Conservation (phyloP, 2,329 filamentous ascomycete species). For the Paradendryphiella salina region DNA sequence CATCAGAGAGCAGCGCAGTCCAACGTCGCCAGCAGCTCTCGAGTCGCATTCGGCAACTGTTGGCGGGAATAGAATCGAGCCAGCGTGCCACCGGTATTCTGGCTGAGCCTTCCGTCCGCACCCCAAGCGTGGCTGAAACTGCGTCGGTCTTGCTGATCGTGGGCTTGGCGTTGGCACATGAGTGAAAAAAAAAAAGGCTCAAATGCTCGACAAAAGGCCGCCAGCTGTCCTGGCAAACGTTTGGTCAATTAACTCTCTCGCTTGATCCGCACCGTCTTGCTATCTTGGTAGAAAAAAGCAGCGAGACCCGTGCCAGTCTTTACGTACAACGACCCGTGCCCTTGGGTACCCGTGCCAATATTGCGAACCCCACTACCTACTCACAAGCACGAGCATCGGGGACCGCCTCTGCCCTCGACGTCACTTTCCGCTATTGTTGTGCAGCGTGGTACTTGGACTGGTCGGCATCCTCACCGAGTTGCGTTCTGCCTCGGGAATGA, state of each 20-base stretch:
- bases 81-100: neutral
- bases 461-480: neutral
- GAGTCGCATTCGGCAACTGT: slow-evolving; percentile 3
- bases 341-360: neutral
- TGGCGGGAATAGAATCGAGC: slow-evolving; percentile 16
- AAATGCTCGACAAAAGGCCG: slow-evolving; percentile 4
- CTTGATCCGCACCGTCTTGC: neutral
- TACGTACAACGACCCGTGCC: neutral
- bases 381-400: neutral
- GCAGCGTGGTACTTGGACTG: neutral
- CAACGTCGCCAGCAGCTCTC: slow-evolving; percentile 6
- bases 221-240: slow-evolving; percentile 1
- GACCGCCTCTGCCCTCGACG: neutral
- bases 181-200: slow-evolving; percentile 4
- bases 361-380: neutral
- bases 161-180: slow-evolving; percentile 22
- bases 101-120: slow-evolving; percentile 8
- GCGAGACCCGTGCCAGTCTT: neutral
- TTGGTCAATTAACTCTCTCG: slow-evolving; percentile 1
- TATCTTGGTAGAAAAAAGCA: slow-evolving; percentile 5
- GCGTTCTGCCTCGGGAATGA: neutral
- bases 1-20: slow-evolving; percentile 7
- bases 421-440: neutral
- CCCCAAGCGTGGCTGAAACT: slow-evolving; percentile 38
- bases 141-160: slow-evolving; percentile 25